Base-by-base conservation (phyloP, 106 monocot species). In the Platanthera zijinensis region DNA sequence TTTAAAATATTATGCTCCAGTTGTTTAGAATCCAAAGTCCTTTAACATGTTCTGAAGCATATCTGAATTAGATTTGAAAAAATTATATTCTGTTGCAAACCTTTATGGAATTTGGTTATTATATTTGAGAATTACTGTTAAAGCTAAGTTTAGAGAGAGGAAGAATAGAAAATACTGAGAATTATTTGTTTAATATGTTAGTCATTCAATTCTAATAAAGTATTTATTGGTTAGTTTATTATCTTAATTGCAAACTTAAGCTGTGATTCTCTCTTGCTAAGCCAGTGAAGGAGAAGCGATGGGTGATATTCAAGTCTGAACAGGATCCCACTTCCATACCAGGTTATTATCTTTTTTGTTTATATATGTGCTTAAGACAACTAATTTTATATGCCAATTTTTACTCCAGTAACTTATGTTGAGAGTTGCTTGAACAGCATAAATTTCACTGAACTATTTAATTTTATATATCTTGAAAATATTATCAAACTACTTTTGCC, bases 251-350 rank as follows among this genome's bases (percentile, higher is more conserved):
- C 7, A 19, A 25, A 30, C 66, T 66, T 30, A 66, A 39, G 32
- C 66, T 66, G 66, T 66, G 66, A 13, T 30, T 66, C 62, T 10
- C 12, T 30, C 6, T 15, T 70, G 70, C 5, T 70, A 48, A 48
- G 48, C 14, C 69, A 96, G 96, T 81, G 83, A 99, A 99, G 83
- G 94, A 99, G 82, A 99, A 90, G 78, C 82, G 96, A 77, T 94
- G 94, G 91, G 91, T 99, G 61, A 71, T 86, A 64, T 99, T 94
- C 85, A 99, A 92, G 84, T 86, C 80, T 0, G 97, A 99, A 50
- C 56, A 88, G 50, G 97, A 99, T 80, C 87, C 94, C 30, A 99
- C 97, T 48, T 82, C 94, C 3, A 78, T 99, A 80, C 97, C 96
- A 84, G 96, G 96, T 96, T 51, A 39, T 39, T 39, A 77, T 79